These are phyloP conservation scores for Sambucus nigra DNA, from an alignment of 129 eudicot genomes.

Conservation along the genomic window DNA sequence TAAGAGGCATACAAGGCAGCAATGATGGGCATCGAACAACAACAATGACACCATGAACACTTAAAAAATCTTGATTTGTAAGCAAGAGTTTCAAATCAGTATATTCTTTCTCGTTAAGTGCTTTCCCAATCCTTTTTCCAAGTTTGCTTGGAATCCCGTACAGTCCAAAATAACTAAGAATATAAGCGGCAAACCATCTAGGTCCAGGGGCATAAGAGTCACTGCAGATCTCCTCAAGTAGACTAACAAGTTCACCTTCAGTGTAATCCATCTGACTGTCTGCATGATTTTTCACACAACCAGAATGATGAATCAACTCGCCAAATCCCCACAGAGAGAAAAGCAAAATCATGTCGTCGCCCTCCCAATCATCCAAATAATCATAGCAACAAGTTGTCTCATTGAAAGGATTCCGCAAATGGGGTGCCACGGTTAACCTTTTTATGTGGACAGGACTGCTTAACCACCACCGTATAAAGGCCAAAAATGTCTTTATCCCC, in stretches of 20 bases:
- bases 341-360: conserved; percentile 50
- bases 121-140: conserved; percentile 44
- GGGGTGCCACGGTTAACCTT: conserved; percentile 33
- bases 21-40: conserved; percentile 63
- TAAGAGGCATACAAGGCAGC: conserved; percentile 39
- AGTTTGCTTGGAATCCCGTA: conserved; percentile 65
- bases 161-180: conserved; percentile 56
- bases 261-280: conserved; percentile 18
- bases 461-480: conserved; percentile 44
- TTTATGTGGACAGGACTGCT: conserved; percentile 32
- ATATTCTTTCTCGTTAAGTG: conserved; percentile 30
- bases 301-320: conserved; percentile 45
- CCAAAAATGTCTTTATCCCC: conserved; percentile 40
- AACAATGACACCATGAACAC: conserved; percentile 59
- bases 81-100: conserved; percentile 53
- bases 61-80: conserved; percentile 37
- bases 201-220: conserved; percentile 48
- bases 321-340: conserved; percentile 54
- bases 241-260: conserved; percentile 33
- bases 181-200: conserved; percentile 56
- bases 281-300: conserved; percentile 12
- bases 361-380: conserved; percentile 65
- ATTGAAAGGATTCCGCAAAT: conserved; percentile 31
- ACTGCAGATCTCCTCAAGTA: conserved; percentile 34
- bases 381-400: conserved; percentile 55